phyloP scores from a whole-genome alignment of 106 monocot genomes.

The Dioscorea alata region DNA sequence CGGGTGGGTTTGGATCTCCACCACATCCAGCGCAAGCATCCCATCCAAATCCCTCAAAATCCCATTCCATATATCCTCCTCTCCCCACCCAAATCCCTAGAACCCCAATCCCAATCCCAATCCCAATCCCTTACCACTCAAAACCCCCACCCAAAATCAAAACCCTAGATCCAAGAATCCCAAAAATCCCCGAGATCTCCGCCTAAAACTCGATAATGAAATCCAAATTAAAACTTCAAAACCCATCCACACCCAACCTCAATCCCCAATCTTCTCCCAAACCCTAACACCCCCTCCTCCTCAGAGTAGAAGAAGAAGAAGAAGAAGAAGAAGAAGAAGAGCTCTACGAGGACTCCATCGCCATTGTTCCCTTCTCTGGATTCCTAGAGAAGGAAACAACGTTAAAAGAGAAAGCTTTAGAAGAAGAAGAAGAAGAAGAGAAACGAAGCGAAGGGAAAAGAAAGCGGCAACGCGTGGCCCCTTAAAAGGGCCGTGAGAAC shows the following conservation, averaged over 20 bases:
- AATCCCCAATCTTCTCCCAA: neutral
- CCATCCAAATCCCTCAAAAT: constrained; percentile 11
- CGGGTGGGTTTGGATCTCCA: constrained; percentile 5
- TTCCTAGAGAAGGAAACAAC: neutral
- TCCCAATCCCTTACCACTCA: neutral
- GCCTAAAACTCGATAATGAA: neutral
- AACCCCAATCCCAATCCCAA: neutral
- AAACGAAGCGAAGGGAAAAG: neutral
- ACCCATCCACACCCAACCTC: neutral
- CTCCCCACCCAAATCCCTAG: neutral
- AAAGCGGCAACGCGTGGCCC: neutral
- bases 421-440: neutral
- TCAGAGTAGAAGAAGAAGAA: too few relatives aligned
- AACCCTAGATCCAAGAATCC: neutral
- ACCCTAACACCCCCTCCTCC: constrained; percentile 7
- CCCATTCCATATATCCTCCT: constrained; percentile 13
- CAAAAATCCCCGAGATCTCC: neutral
- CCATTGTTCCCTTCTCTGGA: neutral
- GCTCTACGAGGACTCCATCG: neutral
- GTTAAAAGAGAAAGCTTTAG: too few relatives aligned
- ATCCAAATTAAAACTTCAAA: neutral
- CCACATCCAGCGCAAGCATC: constrained; percentile 3
- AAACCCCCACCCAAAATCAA: constrained; percentile 1
- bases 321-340: too few relatives aligned
- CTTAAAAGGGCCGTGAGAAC: neutral